Conservation (phyloP, 2,329 filamentous ascomycete genomes). For the Dothideomycetidae sp. region DNA sequence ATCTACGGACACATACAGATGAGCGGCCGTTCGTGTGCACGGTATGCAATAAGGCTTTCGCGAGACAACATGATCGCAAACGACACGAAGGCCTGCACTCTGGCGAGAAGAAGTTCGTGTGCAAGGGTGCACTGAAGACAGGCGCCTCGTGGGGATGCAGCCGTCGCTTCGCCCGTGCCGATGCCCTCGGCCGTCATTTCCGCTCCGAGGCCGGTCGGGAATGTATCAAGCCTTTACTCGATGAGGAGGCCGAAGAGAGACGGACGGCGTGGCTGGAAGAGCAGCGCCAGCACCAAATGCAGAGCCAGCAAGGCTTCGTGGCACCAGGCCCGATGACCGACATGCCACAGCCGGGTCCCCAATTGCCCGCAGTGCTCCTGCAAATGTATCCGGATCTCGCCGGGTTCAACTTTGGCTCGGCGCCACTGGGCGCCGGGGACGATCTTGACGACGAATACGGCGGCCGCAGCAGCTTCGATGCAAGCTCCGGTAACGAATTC, state of each 20-base stretch:
- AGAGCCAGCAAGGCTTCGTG: slow-evolving; percentile 30
- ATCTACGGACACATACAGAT: slow-evolving; percentile 90
- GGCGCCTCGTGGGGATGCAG: slow-evolving; percentile 85
- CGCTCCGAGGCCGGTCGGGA: slow-evolving; percentile 87
- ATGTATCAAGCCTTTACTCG: slow-evolving; percentile 92
- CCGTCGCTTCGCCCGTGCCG: slow-evolving; percentile 82
- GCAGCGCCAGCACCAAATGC: slow-evolving; percentile 47
- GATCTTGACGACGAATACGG: slow-evolving; percentile 53
- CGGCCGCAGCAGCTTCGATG: slow-evolving; percentile 66
- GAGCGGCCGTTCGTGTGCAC: slow-evolving; percentile 95
- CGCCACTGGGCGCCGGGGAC: slow-evolving; percentile 39
- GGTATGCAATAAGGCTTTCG: slow-evolving; percentile 93
- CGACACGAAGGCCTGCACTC: slow-evolving; percentile 92
- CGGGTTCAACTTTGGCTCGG: slow-evolving; percentile 61
- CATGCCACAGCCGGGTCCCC: slow-evolving; percentile 29
- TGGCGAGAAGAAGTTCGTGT: slow-evolving; percentile 97
- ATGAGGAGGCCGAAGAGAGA: slow-evolving; percentile 78
- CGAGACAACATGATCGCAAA: slow-evolving; percentile 92
- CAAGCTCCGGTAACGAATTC: slow-evolving; percentile 50
- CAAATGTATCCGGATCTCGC: slow-evolving; percentile 91
- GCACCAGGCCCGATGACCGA: slow-evolving; percentile 20
- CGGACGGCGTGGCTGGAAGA: slow-evolving; percentile 55
- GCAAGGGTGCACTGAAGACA: slow-evolving; percentile 75
- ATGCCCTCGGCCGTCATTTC: slow-evolving; percentile 77
- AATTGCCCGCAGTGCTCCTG: slow-evolving; percentile 74